Percentiles rank a stretch among this genome's conserved stretches.
These are phyloP conservation scores for Thalia dealbata DNA, from an alignment of 176 grass and related monocot genomes.

Conservation along the genomic window DNA sequence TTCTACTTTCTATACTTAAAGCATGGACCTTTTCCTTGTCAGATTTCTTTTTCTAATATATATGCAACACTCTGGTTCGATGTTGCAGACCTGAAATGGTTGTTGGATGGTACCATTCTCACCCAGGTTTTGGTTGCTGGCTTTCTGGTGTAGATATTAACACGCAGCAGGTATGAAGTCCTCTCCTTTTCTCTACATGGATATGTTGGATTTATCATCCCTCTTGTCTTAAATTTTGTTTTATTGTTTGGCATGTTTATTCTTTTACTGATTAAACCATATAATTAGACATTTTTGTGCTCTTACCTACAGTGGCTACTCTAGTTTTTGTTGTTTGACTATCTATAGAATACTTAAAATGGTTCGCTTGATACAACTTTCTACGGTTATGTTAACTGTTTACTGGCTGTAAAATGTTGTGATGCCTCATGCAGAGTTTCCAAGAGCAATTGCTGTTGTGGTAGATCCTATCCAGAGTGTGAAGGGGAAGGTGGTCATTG, in stretches of 20 bases:
- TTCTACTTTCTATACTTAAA: not conserved
- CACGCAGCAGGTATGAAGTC: slow-evolving; percentile 65
- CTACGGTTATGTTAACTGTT: not conserved
- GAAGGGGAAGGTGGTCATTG: slow-evolving; percentile 97
- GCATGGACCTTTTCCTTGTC: not conserved
- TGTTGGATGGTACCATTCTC: slow-evolving; percentile 99
- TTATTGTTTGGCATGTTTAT: not conserved
- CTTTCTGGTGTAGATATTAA: slow-evolving; percentile 96
- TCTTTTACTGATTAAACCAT: not conserved
- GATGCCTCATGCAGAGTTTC: slow-evolving; percentile 71
- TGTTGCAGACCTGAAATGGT: slow-evolving; percentile 93
- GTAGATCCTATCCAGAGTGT: slow-evolving; percentile 98
- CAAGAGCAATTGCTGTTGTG: slow-evolving; percentile 92
- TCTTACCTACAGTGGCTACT: not conserved
- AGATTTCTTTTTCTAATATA: not conserved
- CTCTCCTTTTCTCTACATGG: not conserved
- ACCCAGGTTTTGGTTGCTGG: slow-evolving; percentile 96
- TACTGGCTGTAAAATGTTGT: not conserved
- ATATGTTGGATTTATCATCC: no score
- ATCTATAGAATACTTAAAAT: not conserved
- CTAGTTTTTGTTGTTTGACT: not conserved
- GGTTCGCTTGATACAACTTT: not conserved
- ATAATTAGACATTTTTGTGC: no score
- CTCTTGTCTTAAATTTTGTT: no score
- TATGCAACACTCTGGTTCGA: not conserved